Percentiles rank a stretch among this genome's conserved stretches.
phyloP scores from a whole-genome alignment of 1,284 basidiomycete species.

The Austroboletus novae-zelandiae region DNA sequence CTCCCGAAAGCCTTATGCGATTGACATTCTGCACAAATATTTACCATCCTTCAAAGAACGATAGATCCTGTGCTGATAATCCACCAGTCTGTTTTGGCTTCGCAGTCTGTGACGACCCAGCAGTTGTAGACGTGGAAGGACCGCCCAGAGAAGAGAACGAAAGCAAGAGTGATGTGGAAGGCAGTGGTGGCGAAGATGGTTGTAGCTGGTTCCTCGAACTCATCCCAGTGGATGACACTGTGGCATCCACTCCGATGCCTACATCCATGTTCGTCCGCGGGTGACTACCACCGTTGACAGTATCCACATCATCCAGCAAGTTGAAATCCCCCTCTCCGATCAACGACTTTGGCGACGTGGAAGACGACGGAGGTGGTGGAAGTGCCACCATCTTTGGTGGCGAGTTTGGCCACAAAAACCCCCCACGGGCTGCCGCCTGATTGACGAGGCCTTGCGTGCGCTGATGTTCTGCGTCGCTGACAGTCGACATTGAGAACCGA shows the following conservation, averaged over 20 bases:
- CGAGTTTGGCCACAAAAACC: conserved; percentile 61
- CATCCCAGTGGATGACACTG: not conserved
- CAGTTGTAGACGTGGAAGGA: not conserved
- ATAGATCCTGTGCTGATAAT: conserved; percentile 67
- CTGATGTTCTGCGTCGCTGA: conserved; percentile 38
- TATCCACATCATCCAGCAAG: conserved; percentile 14
- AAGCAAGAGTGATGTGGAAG: conserved; percentile 6
- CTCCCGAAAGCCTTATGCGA: not conserved
- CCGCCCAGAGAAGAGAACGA: conserved; percentile 9
- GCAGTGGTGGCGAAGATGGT: conserved; percentile 1
- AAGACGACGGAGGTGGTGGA: conserved; percentile 47
- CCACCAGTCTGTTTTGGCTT: conserved; percentile 41
- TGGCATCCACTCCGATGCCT: not conserved
- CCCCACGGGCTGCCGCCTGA: conserved; percentile 48
- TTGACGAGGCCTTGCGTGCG: conserved; percentile 57
- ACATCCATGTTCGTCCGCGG: not conserved
- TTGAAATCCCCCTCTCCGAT: conserved; percentile 11
- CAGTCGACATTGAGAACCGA: conserved; percentile 17
- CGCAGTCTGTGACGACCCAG: conserved; percentile 12
- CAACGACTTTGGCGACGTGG: conserved; percentile 34
- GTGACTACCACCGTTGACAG: not conserved
- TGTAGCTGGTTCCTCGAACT: conserved; percentile 5
- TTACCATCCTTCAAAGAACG: conserved; percentile 71
- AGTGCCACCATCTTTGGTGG: conserved; percentile 14
- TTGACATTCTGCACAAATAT: not conserved